Evolutionary conservation across 768 basidiomycete species (phyloP).

Genomic region (Suillus weaverae): DNA sequence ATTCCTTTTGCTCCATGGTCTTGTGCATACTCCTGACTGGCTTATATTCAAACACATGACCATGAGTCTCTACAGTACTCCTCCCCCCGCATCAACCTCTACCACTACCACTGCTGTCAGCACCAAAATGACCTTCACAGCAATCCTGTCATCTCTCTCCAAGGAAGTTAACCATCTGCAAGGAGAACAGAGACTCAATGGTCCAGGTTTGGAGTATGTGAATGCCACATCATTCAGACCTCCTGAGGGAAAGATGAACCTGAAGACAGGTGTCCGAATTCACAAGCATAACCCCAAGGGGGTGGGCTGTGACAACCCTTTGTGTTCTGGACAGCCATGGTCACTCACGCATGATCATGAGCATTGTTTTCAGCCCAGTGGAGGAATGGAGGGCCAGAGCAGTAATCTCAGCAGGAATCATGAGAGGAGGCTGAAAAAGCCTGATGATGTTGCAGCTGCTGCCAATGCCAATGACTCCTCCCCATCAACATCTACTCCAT

Average conservation of each 20-base stretch:
- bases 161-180: too few species aligned
- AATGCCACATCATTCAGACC: too few species aligned
- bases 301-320: neutral
- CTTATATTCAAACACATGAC: neutral
- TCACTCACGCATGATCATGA: neutral
- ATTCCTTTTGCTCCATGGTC: neutral
- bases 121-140: neutral
- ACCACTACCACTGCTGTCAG: too few species aligned
- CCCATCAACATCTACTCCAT: too few species aligned
- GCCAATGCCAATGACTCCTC: too few species aligned
- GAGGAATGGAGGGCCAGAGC: conserved; percentile 9
- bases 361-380: conserved; percentile 6
- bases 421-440: neutral
- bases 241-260: neutral
- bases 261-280: neutral
- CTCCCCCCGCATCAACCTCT: neutral
- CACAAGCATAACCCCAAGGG: neutral
- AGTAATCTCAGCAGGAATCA: neutral
- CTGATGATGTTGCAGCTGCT: neutral
- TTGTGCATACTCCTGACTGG: neutral
- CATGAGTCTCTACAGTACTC: neutral
- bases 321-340: neutral
- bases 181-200: too few species aligned
- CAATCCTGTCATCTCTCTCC: too few species aligned
- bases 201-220: too few species aligned